phyloP scores from a whole-genome alignment of 768 basidiomycete species.

The Pulveroboletus sp. region DNA sequence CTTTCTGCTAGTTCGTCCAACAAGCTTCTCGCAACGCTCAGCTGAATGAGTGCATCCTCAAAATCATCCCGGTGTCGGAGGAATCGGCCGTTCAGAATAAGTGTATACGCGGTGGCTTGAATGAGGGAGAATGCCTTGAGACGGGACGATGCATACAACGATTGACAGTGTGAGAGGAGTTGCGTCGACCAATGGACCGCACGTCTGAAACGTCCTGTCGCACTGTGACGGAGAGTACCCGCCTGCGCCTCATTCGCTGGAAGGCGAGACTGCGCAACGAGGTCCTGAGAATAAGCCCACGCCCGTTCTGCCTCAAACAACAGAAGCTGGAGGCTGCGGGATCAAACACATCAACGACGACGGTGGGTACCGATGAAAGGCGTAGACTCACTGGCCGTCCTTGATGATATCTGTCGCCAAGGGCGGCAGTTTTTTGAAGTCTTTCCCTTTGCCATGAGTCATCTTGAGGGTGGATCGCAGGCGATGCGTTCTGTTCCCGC shows the following conservation, averaged over 20 bases:
- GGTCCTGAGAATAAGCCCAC: slow-evolving; percentile 87
- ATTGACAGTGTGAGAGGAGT: slow-evolving; percentile 70
- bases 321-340: slow-evolving; percentile 69
- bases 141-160: slow-evolving; percentile 50
- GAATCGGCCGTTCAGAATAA: slow-evolving; percentile 82
- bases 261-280: slow-evolving; percentile 50
- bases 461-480: slow-evolving; percentile 80
- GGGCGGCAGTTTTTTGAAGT: slow-evolving; percentile 81
- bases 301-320: slow-evolving; percentile 91
- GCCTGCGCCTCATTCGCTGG: slow-evolving; percentile 51
- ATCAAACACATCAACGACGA: slow-evolving; percentile 8
- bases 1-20: slow-evolving; percentile 63
- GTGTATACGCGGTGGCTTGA: slow-evolving; percentile 74
- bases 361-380: neutral
- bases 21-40: slow-evolving; percentile 74
- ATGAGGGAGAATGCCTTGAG: slow-evolving; percentile 58
- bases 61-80: slow-evolving; percentile 75
- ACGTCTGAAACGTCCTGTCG: slow-evolving; percentile 78
- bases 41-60: slow-evolving; percentile 69
- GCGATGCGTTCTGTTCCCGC: slow-evolving; percentile 86
- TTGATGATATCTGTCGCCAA: slow-evolving; percentile 67
- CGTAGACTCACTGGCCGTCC: slow-evolving; percentile 74
- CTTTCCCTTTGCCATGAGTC: slow-evolving; percentile 86
- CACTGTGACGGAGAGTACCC: slow-evolving; percentile 62
- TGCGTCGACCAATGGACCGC: slow-evolving; percentile 77